These are phyloP conservation scores for Antrodiella citrinella DNA, from an alignment of 768 basidiomycete species.

Conservation along the genomic window DNA sequence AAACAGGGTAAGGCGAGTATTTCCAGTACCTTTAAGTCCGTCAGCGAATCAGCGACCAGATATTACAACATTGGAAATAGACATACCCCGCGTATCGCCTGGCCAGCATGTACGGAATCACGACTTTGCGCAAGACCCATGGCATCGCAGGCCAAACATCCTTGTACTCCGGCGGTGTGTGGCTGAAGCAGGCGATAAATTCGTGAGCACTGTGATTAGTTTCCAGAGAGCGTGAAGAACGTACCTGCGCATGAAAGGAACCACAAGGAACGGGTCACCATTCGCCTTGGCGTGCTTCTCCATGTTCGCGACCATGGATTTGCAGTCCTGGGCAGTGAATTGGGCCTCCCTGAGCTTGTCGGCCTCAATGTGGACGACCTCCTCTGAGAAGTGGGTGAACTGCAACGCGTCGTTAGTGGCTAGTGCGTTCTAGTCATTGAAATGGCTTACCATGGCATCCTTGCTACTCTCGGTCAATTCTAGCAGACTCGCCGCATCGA, in stretches of 20 bases:
- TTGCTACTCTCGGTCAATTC: slow-evolving; percentile 21
- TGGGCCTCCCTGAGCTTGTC: slow-evolving; percentile 22
- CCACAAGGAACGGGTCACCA: slow-evolving; percentile 25
- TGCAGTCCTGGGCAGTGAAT: slow-evolving; percentile 22
- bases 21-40: slow-evolving; percentile 28
- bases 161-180: slow-evolving; percentile 31
- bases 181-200: slow-evolving; percentile 20
- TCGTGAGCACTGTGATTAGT: background rate
- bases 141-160: slow-evolving; percentile 30
- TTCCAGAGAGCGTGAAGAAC: too few species aligned
- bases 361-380: slow-evolving; percentile 26
- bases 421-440: background rate
- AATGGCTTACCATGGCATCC: slow-evolving; percentile 24
- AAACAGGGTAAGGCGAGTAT: slow-evolving; percentile 27
- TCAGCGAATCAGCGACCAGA: background rate
- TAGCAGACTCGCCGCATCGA: slow-evolving; percentile 23
- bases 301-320: slow-evolving; percentile 20
- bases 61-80: background rate
- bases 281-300: slow-evolving; percentile 26
- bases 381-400: slow-evolving; percentile 31
- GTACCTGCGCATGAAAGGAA: slow-evolving; percentile 32
- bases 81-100: slow-evolving; percentile 28
- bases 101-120: slow-evolving; percentile 30
- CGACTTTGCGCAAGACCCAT: slow-evolving; percentile 29
- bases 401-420: slow-evolving; percentile 7